phyloP scores from a whole-genome alignment of 1,284 basidiomycete species.

The Trichosporon sp. region DNA sequence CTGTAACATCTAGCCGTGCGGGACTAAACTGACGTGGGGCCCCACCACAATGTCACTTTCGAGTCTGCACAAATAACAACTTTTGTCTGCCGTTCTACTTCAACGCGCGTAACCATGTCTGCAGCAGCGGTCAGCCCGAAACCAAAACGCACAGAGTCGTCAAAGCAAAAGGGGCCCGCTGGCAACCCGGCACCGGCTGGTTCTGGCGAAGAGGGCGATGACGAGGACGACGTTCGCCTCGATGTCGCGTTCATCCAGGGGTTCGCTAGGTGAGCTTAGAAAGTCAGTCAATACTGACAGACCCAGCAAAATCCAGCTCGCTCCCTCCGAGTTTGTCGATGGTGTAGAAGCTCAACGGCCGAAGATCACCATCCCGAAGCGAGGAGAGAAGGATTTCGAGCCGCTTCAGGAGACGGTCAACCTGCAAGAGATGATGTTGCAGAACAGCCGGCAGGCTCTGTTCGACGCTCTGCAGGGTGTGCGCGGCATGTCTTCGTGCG shows the following conservation, averaged over 20 bases:
- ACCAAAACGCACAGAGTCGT: background rate
- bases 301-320: slow-evolving; percentile 42
- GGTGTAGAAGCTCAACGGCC: slow-evolving; percentile 16
- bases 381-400: slow-evolving; percentile 95
- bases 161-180: background rate
- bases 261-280: slow-evolving; percentile 31
- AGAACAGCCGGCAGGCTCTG: slow-evolving; percentile 76
- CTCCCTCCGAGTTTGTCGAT: slow-evolving; percentile 25
- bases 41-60: background rate
- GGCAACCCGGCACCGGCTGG: background rate
- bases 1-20: background rate
- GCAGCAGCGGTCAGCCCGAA: background rate
- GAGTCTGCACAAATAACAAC: background rate
- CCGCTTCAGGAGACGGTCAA: slow-evolving; percentile 61
- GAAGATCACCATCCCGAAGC: slow-evolving; percentile 67
- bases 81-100: background rate
- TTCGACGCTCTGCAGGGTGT: slow-evolving; percentile 70
- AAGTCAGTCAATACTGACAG: background rate
- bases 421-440: slow-evolving; percentile 66
- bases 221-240: slow-evolving; percentile 33
- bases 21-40: background rate
- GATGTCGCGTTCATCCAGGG: slow-evolving; percentile 34
- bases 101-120: background rate
- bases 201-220: slow-evolving; percentile 14
- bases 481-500: slow-evolving; percentile 68